phyloP scores from a whole-genome alignment of 2,329 filamentous ascomycete genomes.

The Blastomyces emzantsi region DNA sequence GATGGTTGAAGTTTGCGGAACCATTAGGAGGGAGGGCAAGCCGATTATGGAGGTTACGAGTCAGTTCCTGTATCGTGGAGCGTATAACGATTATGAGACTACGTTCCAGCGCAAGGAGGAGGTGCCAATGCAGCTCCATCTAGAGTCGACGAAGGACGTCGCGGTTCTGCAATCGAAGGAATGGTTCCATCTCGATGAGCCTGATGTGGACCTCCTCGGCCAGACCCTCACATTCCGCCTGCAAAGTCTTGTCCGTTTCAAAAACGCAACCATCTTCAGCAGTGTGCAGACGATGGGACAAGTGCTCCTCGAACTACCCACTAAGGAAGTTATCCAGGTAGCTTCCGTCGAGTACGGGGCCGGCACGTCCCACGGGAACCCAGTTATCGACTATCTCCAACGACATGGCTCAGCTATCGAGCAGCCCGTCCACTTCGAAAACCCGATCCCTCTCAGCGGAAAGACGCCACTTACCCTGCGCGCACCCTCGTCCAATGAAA shows the following conservation, averaged over 20 bases:
- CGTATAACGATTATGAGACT: constrained; percentile 90
- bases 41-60: constrained; percentile 98
- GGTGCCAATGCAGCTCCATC: constrained; percentile 86
- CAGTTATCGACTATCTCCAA: constrained; percentile 90
- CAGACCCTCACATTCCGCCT: constrained; percentile 96
- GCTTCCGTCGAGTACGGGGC: constrained; percentile 96
- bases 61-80: constrained; percentile 92
- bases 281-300: constrained; percentile 86
- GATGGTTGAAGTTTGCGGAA: constrained; percentile 99
- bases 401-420: constrained; percentile 87
- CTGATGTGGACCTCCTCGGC: constrained; percentile 76
- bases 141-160: constrained; percentile 81
- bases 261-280: constrained; percentile 88
- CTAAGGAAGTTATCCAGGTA: constrained; percentile 94
- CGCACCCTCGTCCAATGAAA: constrained; percentile 93
- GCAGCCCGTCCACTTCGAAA: constrained; percentile 94
- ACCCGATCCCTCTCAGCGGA: constrained; percentile 88
- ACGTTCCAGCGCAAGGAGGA: constrained; percentile 98
- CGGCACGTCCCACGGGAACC: constrained; percentile 85
- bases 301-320: constrained; percentile 86
- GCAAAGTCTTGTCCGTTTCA: constrained; percentile 83
- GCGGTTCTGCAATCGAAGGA: constrained; percentile 93
- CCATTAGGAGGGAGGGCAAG: constrained; percentile 72
- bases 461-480: constrained; percentile 82
- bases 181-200: constrained; percentile 86